These are phyloP conservation scores for Aleurites moluccanus DNA, from an alignment of 441 rosid species.

Conservation along the genomic window DNA sequence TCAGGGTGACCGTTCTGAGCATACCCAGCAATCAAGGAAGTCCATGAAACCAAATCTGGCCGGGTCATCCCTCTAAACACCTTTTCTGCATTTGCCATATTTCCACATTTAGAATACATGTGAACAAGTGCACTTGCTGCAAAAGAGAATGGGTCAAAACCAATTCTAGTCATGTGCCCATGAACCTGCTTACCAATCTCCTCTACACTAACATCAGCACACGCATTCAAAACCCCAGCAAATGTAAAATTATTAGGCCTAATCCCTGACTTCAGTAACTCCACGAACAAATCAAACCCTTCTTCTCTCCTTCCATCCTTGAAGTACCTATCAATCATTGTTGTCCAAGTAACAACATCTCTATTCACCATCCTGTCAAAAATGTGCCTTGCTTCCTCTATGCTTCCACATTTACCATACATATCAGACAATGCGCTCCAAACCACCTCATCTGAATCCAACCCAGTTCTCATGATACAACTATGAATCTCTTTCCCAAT, in stretches of 20 bases:
- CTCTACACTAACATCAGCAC: not conserved
- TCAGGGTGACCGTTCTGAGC: not conserved
- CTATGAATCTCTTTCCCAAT: slow-evolving; percentile 68
- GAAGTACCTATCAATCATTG: slow-evolving; percentile 66
- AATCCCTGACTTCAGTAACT: not conserved
- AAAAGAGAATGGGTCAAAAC: slow-evolving; percentile 3
- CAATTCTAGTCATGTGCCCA: slow-evolving; percentile 9
- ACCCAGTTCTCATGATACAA: slow-evolving; percentile 46
- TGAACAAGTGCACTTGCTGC: slow-evolving; percentile 7
- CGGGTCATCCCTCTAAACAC: not conserved
- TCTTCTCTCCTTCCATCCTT: slow-evolving; percentile 36
- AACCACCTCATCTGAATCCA: slow-evolving; percentile 39
- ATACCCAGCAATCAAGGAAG: slow-evolving; percentile 1
- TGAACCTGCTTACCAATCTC: slow-evolving; percentile 10
- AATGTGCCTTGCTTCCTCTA: slow-evolving; percentile 53
- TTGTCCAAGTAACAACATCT: slow-evolving; percentile 72
- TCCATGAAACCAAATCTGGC: slow-evolving; percentile 6
- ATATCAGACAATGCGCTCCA: slow-evolving; percentile 18
- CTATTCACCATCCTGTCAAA: slow-evolving; percentile 51
- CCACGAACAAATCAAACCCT: slow-evolving; percentile 2
- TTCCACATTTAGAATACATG: slow-evolving; percentile 6
- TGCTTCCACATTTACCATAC: slow-evolving; percentile 76
- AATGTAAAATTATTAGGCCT: slow-evolving; percentile 6
- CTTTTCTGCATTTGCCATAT: slow-evolving; percentile 8
- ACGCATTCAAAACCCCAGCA: not conserved